Conservation (phyloP, 2,329 filamentous ascomycete species). For the Pseudocercospora cruenta region DNA sequence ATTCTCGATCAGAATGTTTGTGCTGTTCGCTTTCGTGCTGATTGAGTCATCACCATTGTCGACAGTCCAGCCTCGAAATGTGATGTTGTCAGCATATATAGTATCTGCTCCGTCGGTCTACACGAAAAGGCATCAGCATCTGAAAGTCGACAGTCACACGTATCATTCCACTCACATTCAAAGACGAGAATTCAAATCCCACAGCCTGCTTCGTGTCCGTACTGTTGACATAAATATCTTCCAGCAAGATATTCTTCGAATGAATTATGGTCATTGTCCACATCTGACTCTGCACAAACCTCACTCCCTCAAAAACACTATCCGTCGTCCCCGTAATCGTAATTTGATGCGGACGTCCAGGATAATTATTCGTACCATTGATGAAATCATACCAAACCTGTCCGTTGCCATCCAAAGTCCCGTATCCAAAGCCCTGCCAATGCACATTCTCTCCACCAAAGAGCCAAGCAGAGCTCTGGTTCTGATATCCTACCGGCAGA, state of each 20-base stretch:
- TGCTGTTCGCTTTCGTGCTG: constrained; percentile 59
- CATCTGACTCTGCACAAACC: constrained; percentile 57
- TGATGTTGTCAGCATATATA: constrained; percentile 53
- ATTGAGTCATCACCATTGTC: constrained; percentile 59
- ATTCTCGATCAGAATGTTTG: constrained; percentile 56
- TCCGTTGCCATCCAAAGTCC: constrained; percentile 63
- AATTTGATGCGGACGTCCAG: constrained; percentile 56
- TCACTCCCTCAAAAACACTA: constrained; percentile 53
- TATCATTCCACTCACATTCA: too few species aligned
- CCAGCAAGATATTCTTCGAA: constrained; percentile 51
- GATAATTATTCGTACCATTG: constrained; percentile 50
- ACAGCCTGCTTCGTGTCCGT: constrained; percentile 31
- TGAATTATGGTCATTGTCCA: constrained; percentile 55
- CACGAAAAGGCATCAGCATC: too few species aligned
- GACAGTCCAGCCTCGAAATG: constrained; percentile 54
- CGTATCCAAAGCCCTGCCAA: constrained; percentile 49
- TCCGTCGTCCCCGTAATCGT: constrained; percentile 56
- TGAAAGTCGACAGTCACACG: too few species aligned
- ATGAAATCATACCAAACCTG: constrained; percentile 60
- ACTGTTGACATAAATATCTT: constrained; percentile 59
- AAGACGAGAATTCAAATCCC: too few species aligned
- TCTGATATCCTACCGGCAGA: constrained; percentile 58
- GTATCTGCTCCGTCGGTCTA: too few species aligned
- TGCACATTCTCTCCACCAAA: constrained; percentile 59
- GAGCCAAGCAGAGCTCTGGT: constrained; percentile 59